These are phyloP conservation scores for Vitis labrusca DNA, from an alignment of 164 flowering plant species.

Conservation along the genomic window DNA sequence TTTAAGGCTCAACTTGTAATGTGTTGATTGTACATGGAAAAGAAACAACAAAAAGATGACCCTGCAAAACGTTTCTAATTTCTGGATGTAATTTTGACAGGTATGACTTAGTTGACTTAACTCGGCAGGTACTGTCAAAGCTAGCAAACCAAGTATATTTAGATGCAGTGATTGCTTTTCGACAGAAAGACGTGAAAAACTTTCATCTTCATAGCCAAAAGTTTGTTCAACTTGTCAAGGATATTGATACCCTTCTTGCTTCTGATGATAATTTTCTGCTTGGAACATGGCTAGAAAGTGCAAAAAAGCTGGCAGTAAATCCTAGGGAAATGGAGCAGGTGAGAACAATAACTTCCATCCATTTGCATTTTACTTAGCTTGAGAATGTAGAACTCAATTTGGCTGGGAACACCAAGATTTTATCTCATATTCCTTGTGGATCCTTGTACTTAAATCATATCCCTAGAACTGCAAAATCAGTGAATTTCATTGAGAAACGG, in stretches of 20 bases:
- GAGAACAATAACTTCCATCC: slow-evolving; percentile 12
- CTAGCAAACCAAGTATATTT: slow-evolving; percentile 82
- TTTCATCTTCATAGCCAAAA: slow-evolving; percentile 46
- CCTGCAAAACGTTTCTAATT: no score
- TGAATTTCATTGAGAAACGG: not conserved
- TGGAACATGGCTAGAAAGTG: slow-evolving; percentile 92
- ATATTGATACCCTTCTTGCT: slow-evolving; percentile 82
- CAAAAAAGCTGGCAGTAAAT: slow-evolving; percentile 62
- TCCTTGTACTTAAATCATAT: not conserved
- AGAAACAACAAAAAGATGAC: no score
- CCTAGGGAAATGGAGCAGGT: slow-evolving; percentile 73
- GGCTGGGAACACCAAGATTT: not conserved
- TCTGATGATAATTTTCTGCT: slow-evolving; percentile 86
- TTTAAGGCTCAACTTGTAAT: no score
- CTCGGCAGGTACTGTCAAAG: slow-evolving; percentile 86
- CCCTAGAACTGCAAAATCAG: not conserved
- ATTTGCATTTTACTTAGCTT: not conserved
- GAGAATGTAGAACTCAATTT: not conserved
- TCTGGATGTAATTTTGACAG: slow-evolving; percentile 35
- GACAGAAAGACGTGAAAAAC: slow-evolving; percentile 41
- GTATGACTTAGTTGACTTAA: slow-evolving; percentile 95
- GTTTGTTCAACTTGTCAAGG: slow-evolving; percentile 72
- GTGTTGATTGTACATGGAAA: no score
- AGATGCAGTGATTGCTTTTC: slow-evolving; percentile 67
- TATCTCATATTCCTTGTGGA: not conserved